Base-by-base conservation (phyloP, 192 early-diverging fungal species). In the Pilobolus umbonatus region DNA sequence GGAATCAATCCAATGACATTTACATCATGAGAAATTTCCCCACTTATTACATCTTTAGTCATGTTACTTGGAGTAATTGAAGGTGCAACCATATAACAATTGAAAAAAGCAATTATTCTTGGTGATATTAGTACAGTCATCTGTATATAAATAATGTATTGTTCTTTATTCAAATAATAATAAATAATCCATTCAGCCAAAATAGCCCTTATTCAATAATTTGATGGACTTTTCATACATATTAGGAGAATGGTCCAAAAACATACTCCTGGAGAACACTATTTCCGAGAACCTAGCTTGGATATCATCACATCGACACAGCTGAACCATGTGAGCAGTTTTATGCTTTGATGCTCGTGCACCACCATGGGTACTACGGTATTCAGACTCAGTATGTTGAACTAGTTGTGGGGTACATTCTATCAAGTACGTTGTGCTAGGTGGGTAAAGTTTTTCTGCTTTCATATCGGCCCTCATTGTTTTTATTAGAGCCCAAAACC, bases 361-460 rank as follows among this genome's bases (percentile, higher is more conserved):
- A 2, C 44, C 51, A 2, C 32, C 46, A 1, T 67, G 57, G 11
- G 57, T 50, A 4, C 60, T 64, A 7, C 24, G 40, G 8, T 62
- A 12, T 8, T 70, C 48, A 5, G 76, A 44, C 3, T 65, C 46
- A 7, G 47, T 65, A 29, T 79, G 39, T 14, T 62, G 50, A 58
- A 55, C 76, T 56, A 57, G 60, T 50, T 75, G 84, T 44, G 54
- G 85, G 26, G 75, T 74, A 1, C 79, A 74, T 31, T 77, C 77
- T 36, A 86, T 62, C 48, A 68, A 75, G 44, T 80, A 93, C 15
- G 91, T 83, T 6, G 81, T 84, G 0, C 84, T 85, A 0, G 88
- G 85, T 19, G 90, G 90, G 58, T 88, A 94, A 14, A 94, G 75
- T 55, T 94, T 94, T 40, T 91, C 91, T 21, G 85, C 82, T 42